Conservation (phyloP, 2,329 filamentous ascomycete genomes). For the Leptographium procerum region DNA sequence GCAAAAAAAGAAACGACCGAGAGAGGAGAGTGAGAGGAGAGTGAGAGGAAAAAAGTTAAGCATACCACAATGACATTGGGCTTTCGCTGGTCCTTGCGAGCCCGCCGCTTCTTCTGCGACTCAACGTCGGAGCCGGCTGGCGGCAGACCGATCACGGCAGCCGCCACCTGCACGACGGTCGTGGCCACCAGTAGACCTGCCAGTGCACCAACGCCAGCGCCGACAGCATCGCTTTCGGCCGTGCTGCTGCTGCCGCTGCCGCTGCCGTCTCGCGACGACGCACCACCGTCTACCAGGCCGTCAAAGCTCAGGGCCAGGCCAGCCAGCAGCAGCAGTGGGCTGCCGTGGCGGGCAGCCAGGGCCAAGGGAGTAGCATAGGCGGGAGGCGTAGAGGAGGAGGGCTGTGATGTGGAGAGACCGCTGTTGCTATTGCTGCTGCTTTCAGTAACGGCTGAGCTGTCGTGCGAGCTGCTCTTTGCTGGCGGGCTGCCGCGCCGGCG, state of each 20-base stretch:
- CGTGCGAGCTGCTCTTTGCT: neutral
- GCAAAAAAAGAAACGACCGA: neutral
- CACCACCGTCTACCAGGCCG: slow-evolving; percentile 16
- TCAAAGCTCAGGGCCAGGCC: slow-evolving; percentile 17
- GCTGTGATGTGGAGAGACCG: neutral
- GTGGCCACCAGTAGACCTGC: slow-evolving; percentile 18
- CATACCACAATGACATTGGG: slow-evolving; percentile 36
- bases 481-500: slow-evolving; percentile 10
- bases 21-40: neutral
- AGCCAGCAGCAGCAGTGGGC: slow-evolving; percentile 18
- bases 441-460: neutral
- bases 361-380: slow-evolving; percentile 11
- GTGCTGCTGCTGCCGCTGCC: slow-evolving; percentile 13
- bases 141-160: slow-evolving; percentile 53
- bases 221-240: slow-evolving; percentile 7
- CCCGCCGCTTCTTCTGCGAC: slow-evolving; percentile 35
- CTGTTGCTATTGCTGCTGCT: neutral
- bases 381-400: neutral
- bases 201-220: slow-evolving; percentile 17
- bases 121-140: slow-evolving; percentile 35
- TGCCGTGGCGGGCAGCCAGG: slow-evolving; percentile 18
- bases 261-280: neutral
- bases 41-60: slow-evolving; percentile 9
- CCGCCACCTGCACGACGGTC: slow-evolving; percentile 26
- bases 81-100: slow-evolving; percentile 30